phyloP scores from a whole-genome alignment of 805 yeast species.

The Millerago galiae region DNA sequence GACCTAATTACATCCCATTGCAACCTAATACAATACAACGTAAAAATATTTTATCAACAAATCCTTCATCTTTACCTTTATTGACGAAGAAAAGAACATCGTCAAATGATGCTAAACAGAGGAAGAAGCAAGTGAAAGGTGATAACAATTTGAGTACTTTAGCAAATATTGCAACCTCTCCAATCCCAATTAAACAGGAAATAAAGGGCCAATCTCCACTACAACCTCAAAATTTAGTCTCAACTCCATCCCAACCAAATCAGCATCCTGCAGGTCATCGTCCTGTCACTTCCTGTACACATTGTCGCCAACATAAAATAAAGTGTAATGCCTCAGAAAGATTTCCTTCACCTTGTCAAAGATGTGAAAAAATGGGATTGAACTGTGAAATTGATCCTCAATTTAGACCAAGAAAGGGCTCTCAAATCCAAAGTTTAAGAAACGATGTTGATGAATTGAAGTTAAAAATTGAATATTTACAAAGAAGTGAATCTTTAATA shows the following conservation, averaged over 20 bases:
- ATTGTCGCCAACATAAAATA: slow-evolving; percentile 91
- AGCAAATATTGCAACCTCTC: slow-evolving; percentile 11
- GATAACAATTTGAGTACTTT: slow-evolving; percentile 9
- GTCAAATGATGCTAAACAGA: slow-evolving; percentile 3
- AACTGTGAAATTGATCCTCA: slow-evolving; percentile 87
- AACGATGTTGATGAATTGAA: slow-evolving; percentile 81
- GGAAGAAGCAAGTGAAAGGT: slow-evolving; percentile 4
- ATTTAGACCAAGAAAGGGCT: slow-evolving; percentile 86
- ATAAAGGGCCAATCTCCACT: not conserved
- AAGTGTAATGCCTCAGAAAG: slow-evolving; percentile 86
- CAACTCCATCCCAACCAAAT: not conserved
- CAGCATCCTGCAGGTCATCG: slow-evolving; percentile 51
- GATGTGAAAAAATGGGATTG: slow-evolving; percentile 76
- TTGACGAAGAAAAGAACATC: slow-evolving; percentile 12
- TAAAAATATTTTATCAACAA: slow-evolving; percentile 1
- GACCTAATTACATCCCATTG: slow-evolving; percentile 4
- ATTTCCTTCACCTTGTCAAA: slow-evolving; percentile 72
- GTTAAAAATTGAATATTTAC: slow-evolving; percentile 59
- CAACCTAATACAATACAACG: slow-evolving; percentile 3
- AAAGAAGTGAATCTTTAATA: slow-evolving; percentile 59
- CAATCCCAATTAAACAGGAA: slow-evolving; percentile 1
- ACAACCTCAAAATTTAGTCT: not conserved
- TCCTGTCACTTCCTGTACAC: slow-evolving; percentile 90
- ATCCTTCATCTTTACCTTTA: slow-evolving; percentile 9
- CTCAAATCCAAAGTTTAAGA: slow-evolving; percentile 76